A percentile compares a stretch with the other conserved stretches of the same genome.
These are phyloP conservation scores for Coemansia sp. DNA, from an alignment of 192 early-diverging fungal species.

Conservation along the genomic window DNA sequence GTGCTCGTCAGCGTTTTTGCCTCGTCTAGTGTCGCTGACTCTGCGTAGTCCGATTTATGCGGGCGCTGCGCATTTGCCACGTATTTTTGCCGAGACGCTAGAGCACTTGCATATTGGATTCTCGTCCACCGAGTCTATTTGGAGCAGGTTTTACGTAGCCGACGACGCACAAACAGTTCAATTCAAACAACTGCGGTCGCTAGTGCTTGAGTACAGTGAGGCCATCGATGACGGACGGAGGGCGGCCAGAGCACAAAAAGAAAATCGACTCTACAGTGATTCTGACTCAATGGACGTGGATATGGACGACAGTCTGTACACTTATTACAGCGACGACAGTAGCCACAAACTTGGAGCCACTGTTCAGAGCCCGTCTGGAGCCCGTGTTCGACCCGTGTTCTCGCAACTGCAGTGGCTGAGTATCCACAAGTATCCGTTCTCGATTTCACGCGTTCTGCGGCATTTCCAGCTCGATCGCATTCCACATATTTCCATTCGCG, in stretches of 20 bases:
- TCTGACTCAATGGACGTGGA: neutral
- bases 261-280: constrained; percentile 2
- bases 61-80: constrained; percentile 29
- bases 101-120: constrained; percentile 33
- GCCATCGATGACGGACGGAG: constrained; percentile 12
- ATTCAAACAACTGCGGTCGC: constrained; percentile 25
- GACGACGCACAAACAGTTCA: constrained; percentile 9
- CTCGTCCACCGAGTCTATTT: constrained; percentile 37
- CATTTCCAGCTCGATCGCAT: constrained; percentile 33
- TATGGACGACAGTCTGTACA: neutral
- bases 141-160: constrained; percentile 39
- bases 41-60: constrained; percentile 30
- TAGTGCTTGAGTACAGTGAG: constrained; percentile 34
- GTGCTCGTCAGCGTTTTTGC: constrained; percentile 37
- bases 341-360: neutral
- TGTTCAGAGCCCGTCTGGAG: neutral
- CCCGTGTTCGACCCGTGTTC: constrained; percentile 18
- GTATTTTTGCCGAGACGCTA: constrained; percentile 41
- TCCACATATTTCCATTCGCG: constrained; percentile 35
- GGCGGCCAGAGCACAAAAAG: neutral
- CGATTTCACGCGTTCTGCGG: constrained; percentile 21
- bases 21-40: constrained; percentile 29
- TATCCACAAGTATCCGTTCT: constrained; percentile 33
- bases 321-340: neutral
- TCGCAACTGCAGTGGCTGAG: constrained; percentile 25